Conservation (phyloP, 2,329 filamentous ascomycete genomes). For the Fusarium verticillioides region DNA sequence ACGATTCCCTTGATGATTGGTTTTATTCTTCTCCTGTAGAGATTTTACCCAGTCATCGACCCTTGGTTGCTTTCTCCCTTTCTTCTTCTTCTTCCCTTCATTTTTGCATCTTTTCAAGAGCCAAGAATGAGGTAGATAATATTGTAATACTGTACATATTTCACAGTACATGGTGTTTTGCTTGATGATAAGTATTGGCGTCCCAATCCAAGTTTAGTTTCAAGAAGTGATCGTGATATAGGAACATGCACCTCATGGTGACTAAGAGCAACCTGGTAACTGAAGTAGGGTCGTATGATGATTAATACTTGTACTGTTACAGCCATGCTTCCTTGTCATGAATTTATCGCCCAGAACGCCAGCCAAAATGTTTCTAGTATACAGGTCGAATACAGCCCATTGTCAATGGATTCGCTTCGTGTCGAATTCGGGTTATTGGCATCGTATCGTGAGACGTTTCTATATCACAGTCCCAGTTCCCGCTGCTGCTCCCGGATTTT, state of each 20-base stretch:
- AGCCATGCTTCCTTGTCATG: constrained; percentile 12
- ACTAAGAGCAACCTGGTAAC: not conserved
- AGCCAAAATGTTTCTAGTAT: constrained; percentile 18
- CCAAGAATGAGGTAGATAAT: not conserved
- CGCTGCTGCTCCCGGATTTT: constrained; percentile 80
- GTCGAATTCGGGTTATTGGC: not conserved
- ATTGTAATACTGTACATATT: not conserved
- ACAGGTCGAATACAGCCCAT: constrained; percentile 9
- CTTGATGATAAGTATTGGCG: not conserved
- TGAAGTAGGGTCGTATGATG: not conserved
- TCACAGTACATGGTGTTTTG: not conserved
- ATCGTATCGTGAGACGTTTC: not conserved
- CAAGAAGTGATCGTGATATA: not conserved
- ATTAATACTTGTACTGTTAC: constrained; percentile 13
- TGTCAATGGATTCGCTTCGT: not conserved
- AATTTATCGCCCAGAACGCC: constrained; percentile 24
- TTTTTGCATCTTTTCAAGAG: not conserved
- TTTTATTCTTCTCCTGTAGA: not conserved
- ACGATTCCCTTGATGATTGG: not conserved
- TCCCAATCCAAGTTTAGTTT: not conserved
- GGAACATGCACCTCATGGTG: not conserved
- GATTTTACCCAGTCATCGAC: not conserved
- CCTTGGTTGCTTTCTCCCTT: not conserved
- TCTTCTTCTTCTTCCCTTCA: not conserved
- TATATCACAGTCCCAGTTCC: constrained; percentile 51